Evolutionary conservation across 1,139 yeast species (phyloP).

Genomic region (Geotrichum australiense): DNA sequence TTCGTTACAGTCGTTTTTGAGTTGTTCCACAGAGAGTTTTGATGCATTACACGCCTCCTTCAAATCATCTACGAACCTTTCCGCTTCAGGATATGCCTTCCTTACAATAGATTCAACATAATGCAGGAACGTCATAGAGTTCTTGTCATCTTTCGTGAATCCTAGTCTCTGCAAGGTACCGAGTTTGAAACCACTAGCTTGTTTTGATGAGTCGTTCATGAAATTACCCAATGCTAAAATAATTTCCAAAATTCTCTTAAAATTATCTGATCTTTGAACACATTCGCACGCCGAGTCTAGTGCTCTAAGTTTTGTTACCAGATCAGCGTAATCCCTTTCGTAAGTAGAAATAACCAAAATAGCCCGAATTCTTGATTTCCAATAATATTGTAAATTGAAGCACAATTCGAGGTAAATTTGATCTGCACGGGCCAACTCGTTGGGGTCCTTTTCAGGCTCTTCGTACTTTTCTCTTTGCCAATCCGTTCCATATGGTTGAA

Average conservation of each 20-base stretch:
- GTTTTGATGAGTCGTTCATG: conserved; percentile 79
- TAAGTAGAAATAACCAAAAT: conserved; percentile 60
- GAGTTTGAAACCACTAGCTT: conserved; percentile 77
- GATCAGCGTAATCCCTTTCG: conserved; percentile 66
- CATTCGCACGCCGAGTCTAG: conserved; percentile 63
- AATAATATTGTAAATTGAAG: conserved; percentile 69
- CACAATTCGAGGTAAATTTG: conserved; percentile 70
- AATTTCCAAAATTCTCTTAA: conserved; percentile 62
- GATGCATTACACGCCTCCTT: conserved; percentile 54
- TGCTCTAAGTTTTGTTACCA: conserved; percentile 50
- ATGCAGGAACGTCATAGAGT: conserved; percentile 75
- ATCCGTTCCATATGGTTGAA: conserved; percentile 65
- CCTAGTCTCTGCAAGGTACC: conserved; percentile 76
- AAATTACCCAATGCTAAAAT: conserved; percentile 85
- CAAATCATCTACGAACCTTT: conserved; percentile 72
- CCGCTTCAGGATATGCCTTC: conserved; percentile 67
- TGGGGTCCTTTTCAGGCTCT: conserved; percentile 45
- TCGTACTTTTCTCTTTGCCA: conserved; percentile 35
- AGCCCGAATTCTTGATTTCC: conserved; percentile 83
- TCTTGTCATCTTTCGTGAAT: conserved; percentile 77
- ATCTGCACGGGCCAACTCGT: conserved; percentile 72
- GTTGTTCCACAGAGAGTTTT: conserved; percentile 67
- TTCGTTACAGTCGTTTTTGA: conserved; percentile 63
- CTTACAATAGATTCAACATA: conserved; percentile 79
- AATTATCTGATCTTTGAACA: conserved; percentile 54